Evolutionary conservation across 177 flowering plant genomes (phyloP).

Genomic region (Vitis hybrid): DNA sequence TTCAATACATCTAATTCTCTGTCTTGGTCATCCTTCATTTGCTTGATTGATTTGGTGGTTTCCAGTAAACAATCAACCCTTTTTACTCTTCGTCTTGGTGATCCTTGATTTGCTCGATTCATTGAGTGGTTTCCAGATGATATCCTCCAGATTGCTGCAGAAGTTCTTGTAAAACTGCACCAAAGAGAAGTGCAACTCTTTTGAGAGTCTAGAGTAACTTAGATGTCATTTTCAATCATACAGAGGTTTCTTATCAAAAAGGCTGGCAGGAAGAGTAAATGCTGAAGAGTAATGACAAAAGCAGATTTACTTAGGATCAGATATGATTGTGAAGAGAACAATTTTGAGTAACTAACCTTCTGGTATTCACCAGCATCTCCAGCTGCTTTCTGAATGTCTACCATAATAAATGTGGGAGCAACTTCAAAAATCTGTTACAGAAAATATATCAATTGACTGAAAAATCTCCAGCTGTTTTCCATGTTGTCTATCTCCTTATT

Average conservation of each 20-base stretch:
- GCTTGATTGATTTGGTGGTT: slow-evolving; percentile 1
- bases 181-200: neutral
- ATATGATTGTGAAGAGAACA: too few relatives aligned
- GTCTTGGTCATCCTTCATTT: too few relatives aligned
- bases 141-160: slow-evolving; percentile 83
- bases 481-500: too few relatives aligned
- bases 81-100: slow-evolving; percentile 47
- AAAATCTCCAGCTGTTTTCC: too few relatives aligned
- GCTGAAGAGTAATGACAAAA: too few relatives aligned
- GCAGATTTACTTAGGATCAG: too few relatives aligned
- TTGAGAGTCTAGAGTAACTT: neutral
- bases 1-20: too few relatives aligned
- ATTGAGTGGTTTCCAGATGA: slow-evolving; percentile 79
- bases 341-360: slow-evolving; percentile 55
- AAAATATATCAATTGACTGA: neutral
- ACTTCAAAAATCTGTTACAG: slow-evolving; percentile 72
- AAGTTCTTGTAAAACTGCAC: slow-evolving; percentile 88
- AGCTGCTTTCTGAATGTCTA: slow-evolving; percentile 79
- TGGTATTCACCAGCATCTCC: slow-evolving; percentile 82
- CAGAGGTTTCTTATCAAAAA: neutral
- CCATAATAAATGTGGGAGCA: slow-evolving; percentile 87
- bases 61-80: slow-evolving; percentile 35
- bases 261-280: too few relatives aligned
- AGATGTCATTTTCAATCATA: neutral
- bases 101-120: slow-evolving; percentile 57